Evolutionary conservation across 331 rosid genomes (phyloP), one percentile per base, ranked within the genome.

Genomic region (Quercus lobata): DNA sequence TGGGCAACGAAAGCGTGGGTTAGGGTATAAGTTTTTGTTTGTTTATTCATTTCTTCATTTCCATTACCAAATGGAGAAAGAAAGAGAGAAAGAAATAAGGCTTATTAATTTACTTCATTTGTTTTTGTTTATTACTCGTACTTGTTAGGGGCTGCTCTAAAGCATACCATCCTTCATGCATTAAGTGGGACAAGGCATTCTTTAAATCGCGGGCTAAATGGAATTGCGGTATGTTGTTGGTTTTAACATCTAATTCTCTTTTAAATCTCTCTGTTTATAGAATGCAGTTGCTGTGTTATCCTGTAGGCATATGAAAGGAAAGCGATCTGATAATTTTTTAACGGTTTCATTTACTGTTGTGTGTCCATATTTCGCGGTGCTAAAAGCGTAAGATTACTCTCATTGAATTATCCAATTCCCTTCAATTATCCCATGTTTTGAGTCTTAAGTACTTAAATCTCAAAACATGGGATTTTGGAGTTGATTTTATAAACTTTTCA

Each of bases 101-200:
- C 35, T 49, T 4, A 27, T 37, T 37, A 37, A 37, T 37, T 37
- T 37, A 8, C 3, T 8, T 75, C 25, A 52, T 22, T 52, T 35
- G 24, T 63, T 66, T 44, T 57, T 61, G 63, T 34, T 77, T 16
- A n/a, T 62, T 84, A 27, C 37, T 34, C 37, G 41, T 6, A 35
- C 46, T 76, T 72, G 76, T 49, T 77, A 93, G 99, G 93, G 96
- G 93, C n/a, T 96, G 98, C 69, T 97, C 98, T 15, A 96, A 96
- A 89, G 99, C 99, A 1, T 96, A 93, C 83, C 99, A 96, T 79
- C 97, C 98, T 0, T 70, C 98, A 4, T 96, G 99, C 86, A 82
- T 93, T 78, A 96, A 93, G 89, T 83, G 98, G 66, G 99, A 93
- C 44, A 97, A 93, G 57, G 76, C 93, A 2, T 93, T 96, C 82